Evolutionary conservation across 768 basidiomycete genomes (phyloP), one percentile per base, ranked within the genome.

Genomic region (Inosperma sp.): DNA sequence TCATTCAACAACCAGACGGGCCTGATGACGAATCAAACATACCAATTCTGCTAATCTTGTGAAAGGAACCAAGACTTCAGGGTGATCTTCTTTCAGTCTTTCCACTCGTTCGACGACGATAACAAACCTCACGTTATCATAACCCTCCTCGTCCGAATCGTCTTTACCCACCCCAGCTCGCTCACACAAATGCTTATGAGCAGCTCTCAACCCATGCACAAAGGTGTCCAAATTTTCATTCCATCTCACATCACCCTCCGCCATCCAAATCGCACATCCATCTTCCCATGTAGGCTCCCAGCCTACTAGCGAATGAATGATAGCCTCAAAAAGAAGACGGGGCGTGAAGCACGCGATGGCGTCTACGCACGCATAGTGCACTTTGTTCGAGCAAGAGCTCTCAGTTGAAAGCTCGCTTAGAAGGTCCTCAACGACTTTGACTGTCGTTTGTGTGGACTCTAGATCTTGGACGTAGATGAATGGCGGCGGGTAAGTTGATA

Each of bases 31-130:
- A 30, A 3, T 5, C 6, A 52, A 14, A 59, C 79, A 52, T 55
- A 89, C 89, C 64, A 91, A 61, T 59, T 92, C 89, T 4, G 79
- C 70, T 23, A 92, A 68, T 43, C 88, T 77, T 13, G 86, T 77
- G 26, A 92, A 63, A 31, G 89, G 86, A 8, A 87, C 81, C 2
- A 90, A 49, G 1, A 89, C 61, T 22, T 86, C 83, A 3, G 86
- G 79, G 42, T 86, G 68, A 14, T 62, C 70, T 25, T 83, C 82
- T 53, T 73, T 79, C 52, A 91, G 64, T 36, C 79, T 72, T 62
- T 91, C 87, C 0, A 81, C 83, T n/a, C 74, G 72, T 55, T 88
- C 83, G 33, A 91, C 62, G 5, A 84, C 67, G 34, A 91, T 69
- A 8, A 86, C 78, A 56, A 88, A 69, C 54, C 77, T 64, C 48